Percentiles rank a stretch among this genome's conserved stretches.
These are phyloP conservation scores for Arctium lappa DNA, from an alignment of 129 eudicot genomes.

Conservation along the genomic window DNA sequence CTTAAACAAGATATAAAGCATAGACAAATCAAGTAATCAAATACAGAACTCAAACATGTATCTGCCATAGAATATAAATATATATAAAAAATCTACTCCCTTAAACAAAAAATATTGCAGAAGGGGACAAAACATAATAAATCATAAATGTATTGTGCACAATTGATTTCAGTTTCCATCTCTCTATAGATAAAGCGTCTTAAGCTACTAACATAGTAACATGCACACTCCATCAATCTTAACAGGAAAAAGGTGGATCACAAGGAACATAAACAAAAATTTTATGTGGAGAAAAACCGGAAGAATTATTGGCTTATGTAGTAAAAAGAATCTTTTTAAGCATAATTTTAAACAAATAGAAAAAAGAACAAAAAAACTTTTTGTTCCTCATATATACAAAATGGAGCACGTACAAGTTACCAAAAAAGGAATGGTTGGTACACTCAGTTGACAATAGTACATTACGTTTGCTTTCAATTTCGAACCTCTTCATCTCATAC, in stretches of 20 bases:
- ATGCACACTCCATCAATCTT: too few relatives aligned
- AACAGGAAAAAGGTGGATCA: background rate
- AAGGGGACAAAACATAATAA: background rate
- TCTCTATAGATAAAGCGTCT: too few relatives aligned
- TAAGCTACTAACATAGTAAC: too few relatives aligned
- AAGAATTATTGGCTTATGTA: background rate
- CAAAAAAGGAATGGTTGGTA: background rate
- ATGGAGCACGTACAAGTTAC: background rate
- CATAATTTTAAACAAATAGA: background rate
- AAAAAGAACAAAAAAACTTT: background rate
- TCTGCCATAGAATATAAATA: background rate
- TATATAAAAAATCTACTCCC: background rate
- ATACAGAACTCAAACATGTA: background rate
- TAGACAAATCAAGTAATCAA: background rate
- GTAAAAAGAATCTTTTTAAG: background rate
- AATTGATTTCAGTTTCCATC: too few relatives aligned
- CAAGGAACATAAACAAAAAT: background rate
- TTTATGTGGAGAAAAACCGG: background rate
- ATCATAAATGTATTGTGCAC: too few relatives aligned
- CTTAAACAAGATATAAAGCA: background rate
- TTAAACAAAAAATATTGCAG: background rate
- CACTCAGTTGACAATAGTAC: background rate
- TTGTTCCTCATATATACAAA: background rate
- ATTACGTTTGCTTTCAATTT: background rate
- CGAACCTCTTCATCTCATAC: background rate